Percentiles rank a stretch among this genome's conserved stretches.
Evolutionary conservation across 306 rosid species (phyloP).

Genomic region (Rosa rugosa): DNA sequence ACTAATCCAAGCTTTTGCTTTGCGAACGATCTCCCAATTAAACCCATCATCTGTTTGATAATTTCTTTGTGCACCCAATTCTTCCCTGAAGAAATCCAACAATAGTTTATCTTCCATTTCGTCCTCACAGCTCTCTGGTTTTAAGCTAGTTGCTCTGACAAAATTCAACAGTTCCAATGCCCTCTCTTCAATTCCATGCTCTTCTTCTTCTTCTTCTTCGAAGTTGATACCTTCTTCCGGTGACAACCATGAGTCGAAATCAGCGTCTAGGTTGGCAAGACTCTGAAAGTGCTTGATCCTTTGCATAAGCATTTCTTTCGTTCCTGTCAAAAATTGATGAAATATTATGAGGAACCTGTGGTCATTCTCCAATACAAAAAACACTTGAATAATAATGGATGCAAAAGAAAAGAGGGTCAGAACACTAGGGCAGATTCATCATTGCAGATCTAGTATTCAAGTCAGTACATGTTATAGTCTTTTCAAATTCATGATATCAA

Average conservation of each 20-base stretch:
- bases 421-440: background rate
- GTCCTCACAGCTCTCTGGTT: slow-evolving; percentile 7
- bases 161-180: slow-evolving; percentile 43
- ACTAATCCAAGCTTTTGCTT: slow-evolving; percentile 49
- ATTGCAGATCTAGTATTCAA: background rate
- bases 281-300: slow-evolving; percentile 42
- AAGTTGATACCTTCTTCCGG: slow-evolving; percentile 24
- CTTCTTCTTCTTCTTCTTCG: slow-evolving; percentile 37
- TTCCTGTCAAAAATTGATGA: slow-evolving; percentile 39
- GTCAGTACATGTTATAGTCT: too few species aligned
- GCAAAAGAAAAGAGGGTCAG: background rate
- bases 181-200: slow-evolving; percentile 31
- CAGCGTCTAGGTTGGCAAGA: slow-evolving; percentile 38
- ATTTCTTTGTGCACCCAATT: slow-evolving; percentile 28
- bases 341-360: background rate
- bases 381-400: background rate
- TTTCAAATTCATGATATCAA: background rate
- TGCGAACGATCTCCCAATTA: slow-evolving; percentile 37
- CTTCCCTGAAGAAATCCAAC: slow-evolving; percentile 56
- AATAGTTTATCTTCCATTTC: slow-evolving; percentile 34
- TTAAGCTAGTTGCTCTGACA: slow-evolving; percentile 35
- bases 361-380: background rate
- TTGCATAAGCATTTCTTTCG: slow-evolving; percentile 46
- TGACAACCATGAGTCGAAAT: slow-evolving; percentile 24
- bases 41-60: slow-evolving; percentile 28